A percentile compares a stretch with the other conserved stretches of the same genome.
Conservation (phyloP, 495 filamentous ascomycete species). For the Bryoglossum gracile region DNA sequence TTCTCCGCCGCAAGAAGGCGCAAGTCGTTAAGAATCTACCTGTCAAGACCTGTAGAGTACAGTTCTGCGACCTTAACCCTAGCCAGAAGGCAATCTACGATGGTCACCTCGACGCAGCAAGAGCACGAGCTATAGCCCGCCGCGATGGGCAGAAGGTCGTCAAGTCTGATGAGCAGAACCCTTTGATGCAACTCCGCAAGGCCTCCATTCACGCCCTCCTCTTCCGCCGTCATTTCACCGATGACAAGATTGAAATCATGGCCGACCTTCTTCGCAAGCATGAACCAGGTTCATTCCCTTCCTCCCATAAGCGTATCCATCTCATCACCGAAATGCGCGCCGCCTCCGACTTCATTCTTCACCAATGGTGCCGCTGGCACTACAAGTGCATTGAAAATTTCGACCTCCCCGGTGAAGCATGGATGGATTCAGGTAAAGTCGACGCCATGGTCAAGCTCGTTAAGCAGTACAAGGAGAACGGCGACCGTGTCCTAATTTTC, state of each 20-base stretch:
- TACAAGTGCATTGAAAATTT: conserved; percentile 61
- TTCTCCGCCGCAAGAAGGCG: conserved; percentile 86
- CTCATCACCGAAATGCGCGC: conserved; percentile 65
- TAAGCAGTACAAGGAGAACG: conserved; percentile 63
- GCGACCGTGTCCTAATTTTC: conserved; percentile 83
- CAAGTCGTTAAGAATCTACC: conserved; percentile 88
- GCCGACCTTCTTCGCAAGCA: conserved; percentile 64
- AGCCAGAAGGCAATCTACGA: conserved; percentile 66
- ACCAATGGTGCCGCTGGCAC: conserved; percentile 60
- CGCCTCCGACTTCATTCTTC: conserved; percentile 76
- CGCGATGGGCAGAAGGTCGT: conserved; percentile 27
- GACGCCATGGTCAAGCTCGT: conserved; percentile 68
- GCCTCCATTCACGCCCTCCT: conserved; percentile 90
- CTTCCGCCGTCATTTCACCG: conserved; percentile 70
- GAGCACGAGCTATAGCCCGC: conserved; percentile 26
- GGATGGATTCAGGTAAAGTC: conserved; percentile 93
- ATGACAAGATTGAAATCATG: conserved; percentile 69
- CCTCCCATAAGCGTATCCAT: conserved; percentile 41
- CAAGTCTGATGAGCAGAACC: conserved; percentile 50
- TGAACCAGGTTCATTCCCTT: conserved; percentile 41
- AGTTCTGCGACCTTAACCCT: conserved; percentile 69
- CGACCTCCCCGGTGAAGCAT: conserved; percentile 64
- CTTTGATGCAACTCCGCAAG: conserved; percentile 86
- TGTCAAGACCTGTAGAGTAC: conserved; percentile 67
- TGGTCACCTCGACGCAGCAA: conserved; percentile 37